Evolutionary conservation across 768 basidiomycete genomes (phyloP), one percentile per base, ranked within the genome.

Genomic region (Kwoniella sp.): DNA sequence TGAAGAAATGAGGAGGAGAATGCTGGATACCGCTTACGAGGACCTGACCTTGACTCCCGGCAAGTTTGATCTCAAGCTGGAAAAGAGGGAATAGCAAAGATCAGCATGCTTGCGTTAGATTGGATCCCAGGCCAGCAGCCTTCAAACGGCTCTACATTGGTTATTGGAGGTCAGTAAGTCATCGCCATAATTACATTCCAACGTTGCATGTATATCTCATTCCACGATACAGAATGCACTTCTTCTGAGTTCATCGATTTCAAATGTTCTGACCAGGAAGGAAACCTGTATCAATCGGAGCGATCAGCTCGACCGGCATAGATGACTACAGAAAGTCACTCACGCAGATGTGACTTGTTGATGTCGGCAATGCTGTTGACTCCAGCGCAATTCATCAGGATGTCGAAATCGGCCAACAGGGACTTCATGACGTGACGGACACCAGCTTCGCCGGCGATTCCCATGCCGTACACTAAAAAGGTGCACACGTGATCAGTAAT

Each of bases 391-490:
- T 62, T 62, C 61, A 62, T 55, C 2, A 62, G 38, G 22, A 62
- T 62, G 26, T 62, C 61, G 20, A 62, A 62, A 11, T 62, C 61
- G 29, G 61, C 61, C 53, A 62, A 31, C 25, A 62, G 45, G 1
- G 55, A 58, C 61, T 82, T 84, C 65, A 93, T 79, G 13, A 92
- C 88, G 68, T 90, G 87, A 71, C 91, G 87, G 12, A 90, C 86
- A 1, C 91, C 92, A 3, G 83, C 84, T 76, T 90, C 86, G 0
- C 91, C 90, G 4, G 82, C 88, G 13, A 89, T 81, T 5, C 88
- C 83, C 50, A 90, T 84, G 5, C 88, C 90, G 65, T 90, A 91
- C 68, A 91, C 61, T 62, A 22, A 13, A 28, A 22, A 17, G 54
- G 2, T 17, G 29, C 11, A 23, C 11, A 41, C 38, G 38, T 41